Percentiles rank a stretch among this genome's conserved stretches.
Evolutionary conservation across 23 red algal genomes (phyloP).

Genomic region (Cyanidium caldarium): DNA sequence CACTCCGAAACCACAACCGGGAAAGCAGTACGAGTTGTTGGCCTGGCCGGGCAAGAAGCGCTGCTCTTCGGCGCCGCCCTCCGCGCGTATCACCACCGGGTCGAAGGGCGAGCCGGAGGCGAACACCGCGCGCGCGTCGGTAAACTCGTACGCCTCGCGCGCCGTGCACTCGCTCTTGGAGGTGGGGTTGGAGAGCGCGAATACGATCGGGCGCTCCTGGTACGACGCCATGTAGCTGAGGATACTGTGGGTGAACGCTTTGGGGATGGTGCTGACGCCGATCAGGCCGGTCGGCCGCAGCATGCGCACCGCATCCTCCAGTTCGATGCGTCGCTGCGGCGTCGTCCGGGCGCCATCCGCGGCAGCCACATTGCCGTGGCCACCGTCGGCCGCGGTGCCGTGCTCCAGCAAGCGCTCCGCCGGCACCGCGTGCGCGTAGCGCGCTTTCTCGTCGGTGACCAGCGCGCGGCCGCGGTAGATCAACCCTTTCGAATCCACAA

Average conservation of each 20-base stretch:
- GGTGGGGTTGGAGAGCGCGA: slow-evolving; percentile 84
- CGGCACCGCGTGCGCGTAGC: slow-evolving; percentile 20
- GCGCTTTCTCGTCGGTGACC: slow-evolving; percentile 30
- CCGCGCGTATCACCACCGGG: slow-evolving; percentile 19
- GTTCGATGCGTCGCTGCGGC: neutral
- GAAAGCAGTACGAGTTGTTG: slow-evolving; percentile 89
- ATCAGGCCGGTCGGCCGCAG: slow-evolving; percentile 69
- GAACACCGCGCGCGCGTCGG: slow-evolving; percentile 53
- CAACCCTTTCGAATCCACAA: slow-evolving; percentile 64
- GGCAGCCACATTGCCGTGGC: no score
- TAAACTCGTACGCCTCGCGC: slow-evolving; percentile 47
- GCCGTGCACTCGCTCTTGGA: slow-evolving; percentile 90
- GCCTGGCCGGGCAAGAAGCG: slow-evolving; percentile 55
- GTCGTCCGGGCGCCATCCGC: neutral
- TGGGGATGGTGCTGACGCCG: slow-evolving; percentile 59
- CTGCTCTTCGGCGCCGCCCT: slow-evolving; percentile 7
- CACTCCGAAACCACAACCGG: slow-evolving; percentile 67
- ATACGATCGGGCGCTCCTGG: slow-evolving; percentile 51
- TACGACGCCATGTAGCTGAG: slow-evolving; percentile 37
- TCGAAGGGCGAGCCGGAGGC: slow-evolving; percentile 76
- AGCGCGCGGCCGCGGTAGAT: slow-evolving; percentile 36
- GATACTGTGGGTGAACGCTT: slow-evolving; percentile 45
- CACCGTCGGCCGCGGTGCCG: neutral
- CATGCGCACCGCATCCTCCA: slow-evolving; percentile 27
- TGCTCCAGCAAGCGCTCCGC: neutral